Evolutionary conservation across 306 rosid genomes (phyloP), one percentile per base, ranked within the genome.

Genomic region (Gastrolobium bilobum): DNA sequence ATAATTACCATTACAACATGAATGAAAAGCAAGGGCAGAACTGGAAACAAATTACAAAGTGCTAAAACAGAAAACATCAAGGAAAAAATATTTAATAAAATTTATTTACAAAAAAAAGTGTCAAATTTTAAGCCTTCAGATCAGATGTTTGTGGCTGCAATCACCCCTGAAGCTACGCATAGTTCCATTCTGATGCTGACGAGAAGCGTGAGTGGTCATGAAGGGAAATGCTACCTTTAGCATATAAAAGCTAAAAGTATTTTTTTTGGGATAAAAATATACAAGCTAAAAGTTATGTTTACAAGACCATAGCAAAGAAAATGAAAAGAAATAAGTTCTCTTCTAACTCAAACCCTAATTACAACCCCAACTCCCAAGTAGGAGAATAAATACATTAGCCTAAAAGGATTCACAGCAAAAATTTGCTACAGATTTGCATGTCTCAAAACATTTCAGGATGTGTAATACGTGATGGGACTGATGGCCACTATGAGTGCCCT

Each of bases 11-110:
- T n/a, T 20, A 74, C 15, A 72, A 60, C 43, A 69, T 39, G 0
- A 44, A 76, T 58, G 33, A 44, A 79, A 63, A 64, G 65, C 30
- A 75, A 43, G 47, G 50, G 71, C 35, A 57, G 64, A 75, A 47
- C 59, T 13, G 43, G 30, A 75, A 29, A 53, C 11, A 31, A 78
- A 77, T 66, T 52, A 10, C 15, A 5, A 2, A 56, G 65, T 44
- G 53, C 20, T 4, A 10, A 59, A 54, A 33, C 10, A 26, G 31
- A 56, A 75, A 50, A 62, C 42, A 15, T 10, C 7, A n/a, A 3
- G 30, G 52, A 37, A 61, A 51, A 60, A 35, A 60, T 34, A 6
- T 8, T 10, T 10, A 20, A 33, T 10, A 73, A 75, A 54, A 37
- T 46, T 54, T 37, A 77, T 42, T 26, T 68, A 2, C 44, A 68